Evolutionary conservation across 306 rosid genomes (phyloP), one percentile per base, ranked within the genome.

Genomic region (Mimosa bimucronata): DNA sequence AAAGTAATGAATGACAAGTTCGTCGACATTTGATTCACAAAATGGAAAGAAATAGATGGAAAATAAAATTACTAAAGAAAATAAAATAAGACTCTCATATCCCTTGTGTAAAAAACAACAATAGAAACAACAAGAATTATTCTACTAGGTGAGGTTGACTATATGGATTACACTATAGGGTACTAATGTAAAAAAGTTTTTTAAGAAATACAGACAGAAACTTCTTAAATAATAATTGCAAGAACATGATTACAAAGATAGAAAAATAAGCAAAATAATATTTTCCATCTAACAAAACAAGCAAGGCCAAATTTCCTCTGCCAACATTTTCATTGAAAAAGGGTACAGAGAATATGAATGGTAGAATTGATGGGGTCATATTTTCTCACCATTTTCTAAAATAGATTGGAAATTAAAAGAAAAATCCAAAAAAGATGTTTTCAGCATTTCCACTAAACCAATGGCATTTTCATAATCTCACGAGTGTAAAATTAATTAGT

Each of bases 1-100:
- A 86, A 76, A 48, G 65, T 77, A 60, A 73, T 46, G 28, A 76
- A 55, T 57, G 25, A 73, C 76, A 67, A 46, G 2, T 58, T 58
- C n/a, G 9, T 6, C 6, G 30, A 15, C 65, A 58, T 25, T 25
- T 25, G 31, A 25, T 23, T 1, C 2, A 11, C 31, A 25, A 23
- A 25, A 58, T 12, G 16, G 65, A 58, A 5, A 23, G 65, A 25
- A 58, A 58, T 1, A 4, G 31, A 58, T 25, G 4, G 3, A 58
- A 25, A 58, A 58, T 25, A 23, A 0, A 58, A 23, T 58, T 23
- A 58, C n/a, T 21, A 23, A 55, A 25, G 16, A 58, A 11, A 55
- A 21, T 55, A 13, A 55, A 55, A 21, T 55, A 55, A 19, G 29
- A 55, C 28, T 19, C 57, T 19, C 58, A 18, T 55, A 55, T 55